Evolutionary conservation across 208 protist genomes (phyloP), one percentile per base, ranked within the genome.

Genomic region (Leishmania guyanensis): DNA sequence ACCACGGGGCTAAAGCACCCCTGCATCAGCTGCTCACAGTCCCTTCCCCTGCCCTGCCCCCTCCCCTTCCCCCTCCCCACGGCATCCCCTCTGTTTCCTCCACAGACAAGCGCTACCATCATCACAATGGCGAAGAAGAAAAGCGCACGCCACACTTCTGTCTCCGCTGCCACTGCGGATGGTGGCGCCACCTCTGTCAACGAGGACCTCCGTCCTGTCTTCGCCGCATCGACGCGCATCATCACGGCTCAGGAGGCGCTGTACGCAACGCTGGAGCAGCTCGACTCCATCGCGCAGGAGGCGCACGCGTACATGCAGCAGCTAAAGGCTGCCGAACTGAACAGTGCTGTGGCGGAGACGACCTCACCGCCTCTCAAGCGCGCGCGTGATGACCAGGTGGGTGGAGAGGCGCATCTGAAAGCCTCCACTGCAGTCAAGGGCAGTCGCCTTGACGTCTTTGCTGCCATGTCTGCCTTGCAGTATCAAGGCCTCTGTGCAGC

Each of bases 261-360:
- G 72, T 77, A 84, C 17, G 51, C 46, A 2, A 78, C 84, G 20
- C 68, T 94, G 69, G 74, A 76, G 33, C 81, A 79, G 20, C 84
- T 94, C 53, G 91, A 94, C 64, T 75, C 87, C 46, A 89, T 94
- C 43, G 86, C 90, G 9, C 76, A 79, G 36, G 90, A 94, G 26
- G 90, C 90, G 1, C 90, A 92, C 81, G 54, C 75, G 46, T 88
- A 91, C 73, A 75, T 74, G 26, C 70, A 78, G 22, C 73, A 86
- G 71, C 65, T 68, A 54, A 73, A 79, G 77, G 65, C 72, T 14
- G 29, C 69, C 20, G 56, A 62, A 51, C 26, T 69, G 56, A 71
- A 50, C 54, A 2, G 46, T 29, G 46, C 29, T 22, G 76, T n/a
- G 46, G 54, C 6, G 74, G 53, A 48, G 36, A 17, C 50, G 36